Evolutionary conservation across 352 stramenopile species (phyloP), one percentile per base, ranked within the genome.

Genomic region (Aphanomyces cochlioides): DNA sequence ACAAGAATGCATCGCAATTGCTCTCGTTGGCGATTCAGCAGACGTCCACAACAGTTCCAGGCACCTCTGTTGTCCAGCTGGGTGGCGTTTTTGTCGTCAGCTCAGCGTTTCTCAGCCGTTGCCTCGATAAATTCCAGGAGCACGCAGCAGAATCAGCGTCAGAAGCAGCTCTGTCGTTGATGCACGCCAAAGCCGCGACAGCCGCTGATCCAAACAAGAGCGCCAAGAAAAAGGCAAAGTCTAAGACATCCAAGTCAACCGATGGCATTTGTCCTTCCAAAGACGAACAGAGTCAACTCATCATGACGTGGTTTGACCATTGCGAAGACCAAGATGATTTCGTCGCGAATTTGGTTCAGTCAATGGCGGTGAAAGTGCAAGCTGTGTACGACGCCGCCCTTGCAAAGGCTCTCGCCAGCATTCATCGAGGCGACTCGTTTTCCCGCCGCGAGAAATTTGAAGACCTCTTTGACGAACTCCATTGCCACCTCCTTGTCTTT

Each of bases 381-480:
- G 71, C 75, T 15, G 72, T 91, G 13, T 93, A 92, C 68, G 75
- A 82, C 12, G 43, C 66, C 0, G 77, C 85, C 5, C 66, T 92
- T 5, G 72, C 65, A 2, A 80, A 83, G 5, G 82, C 81, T 13
- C 61, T 91, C 17, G 88, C 83, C 10, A 90, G 77, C 39, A 78
- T 92, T 59, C 67, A 90, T 5, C 87, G 87, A 6, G 87, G 87
- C 21, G 87, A 92, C 69, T 84, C 85, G n/a, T 77, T 78, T 4
- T 89, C 82, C 40, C 53, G 92, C 36, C 79, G 80, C 17, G 87
- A 85, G 73, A 79, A 74, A 47, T 95, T 95, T 47, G 87, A 95
- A 69, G 84, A 91, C 56, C 75, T 72, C 2, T 91, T 95, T 41
- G 84, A 95, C 74, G 82, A 90, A 38, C 72, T 79, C 7, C 72